Base-by-base conservation (phyloP, 176 grass and related monocot species). In the Pontederia paniculata region DNA sequence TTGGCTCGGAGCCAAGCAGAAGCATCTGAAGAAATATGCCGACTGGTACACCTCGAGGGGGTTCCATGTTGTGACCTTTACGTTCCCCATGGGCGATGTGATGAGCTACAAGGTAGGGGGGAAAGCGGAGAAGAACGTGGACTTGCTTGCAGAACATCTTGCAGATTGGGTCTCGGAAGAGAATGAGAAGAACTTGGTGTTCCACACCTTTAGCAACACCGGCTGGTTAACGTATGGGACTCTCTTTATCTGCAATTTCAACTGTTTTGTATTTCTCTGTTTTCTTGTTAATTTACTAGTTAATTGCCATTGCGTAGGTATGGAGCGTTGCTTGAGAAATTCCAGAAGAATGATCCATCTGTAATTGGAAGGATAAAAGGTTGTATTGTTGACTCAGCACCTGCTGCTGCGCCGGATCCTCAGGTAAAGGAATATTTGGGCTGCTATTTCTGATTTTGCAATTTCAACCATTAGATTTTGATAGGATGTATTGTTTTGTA, bases 131-230 rank as follows among this genome's bases (percentile, higher is more conserved):
- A 66, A 59, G 75, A 69, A 97, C 12, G 65, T 97, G 4, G 72
- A 97, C 16, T 74, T 64, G 58, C 77, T 97, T 15, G 76, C 86
- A 0, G 68, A 86, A 21, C 93, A 97, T 75, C 74, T 97, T 21
- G 83, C 75, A 2, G 73, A 55, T 64, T 97, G 91, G 86, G 86
- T 84, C 17, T 74, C 75, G 58, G 91, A 97, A 52, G 91, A 96
- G 73, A 62, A 45, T 1, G 82, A 65, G 60, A 95, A 89, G 70
- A 86, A 83, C 52, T 81, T 96, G 58, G 73, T 97, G 16, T 97
- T 97, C 72, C 86, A 97, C 64, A 90, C 91, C 66, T 97, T 97
- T 65, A 97, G 91, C 47, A 90, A 90, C 63, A 97, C 91, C 2
- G 91, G 91, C 58, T 96, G 91, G 86, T 74, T 96, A 60, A 86